phyloP scores from a whole-genome alignment of 2,329 filamentous ascomycete genomes.

The Bretziella fagacearum region DNA sequence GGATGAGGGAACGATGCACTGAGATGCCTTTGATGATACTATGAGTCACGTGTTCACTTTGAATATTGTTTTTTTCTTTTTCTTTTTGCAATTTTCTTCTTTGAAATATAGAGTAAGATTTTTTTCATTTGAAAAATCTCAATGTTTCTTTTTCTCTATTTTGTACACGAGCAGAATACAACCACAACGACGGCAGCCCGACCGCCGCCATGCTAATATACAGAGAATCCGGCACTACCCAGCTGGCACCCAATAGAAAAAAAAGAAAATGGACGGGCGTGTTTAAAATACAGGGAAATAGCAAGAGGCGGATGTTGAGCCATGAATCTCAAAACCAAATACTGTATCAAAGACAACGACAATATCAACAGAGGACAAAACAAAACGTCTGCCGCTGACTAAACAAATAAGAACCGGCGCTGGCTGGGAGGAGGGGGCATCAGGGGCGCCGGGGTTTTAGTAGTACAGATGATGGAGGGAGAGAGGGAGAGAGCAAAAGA shows the following conservation, averaged over 20 bases:
- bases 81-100: background rate
- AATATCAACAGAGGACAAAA: no score
- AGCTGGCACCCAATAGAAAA: background rate
- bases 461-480: no score
- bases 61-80: background rate
- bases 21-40: no score
- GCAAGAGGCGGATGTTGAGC: no score
- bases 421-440: no score
- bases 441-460: no score
- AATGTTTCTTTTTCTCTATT: background rate
- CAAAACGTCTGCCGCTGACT: no score
- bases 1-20: constrained; percentile 12
- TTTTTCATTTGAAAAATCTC: background rate
- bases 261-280: background rate
- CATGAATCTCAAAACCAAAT: no score
- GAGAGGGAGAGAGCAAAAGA: background rate
- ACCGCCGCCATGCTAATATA: constrained; percentile 10
- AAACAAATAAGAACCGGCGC: no score
- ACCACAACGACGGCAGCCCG: background rate
- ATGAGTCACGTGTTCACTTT: background rate
- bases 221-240: background rate
- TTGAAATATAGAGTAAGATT: no score
- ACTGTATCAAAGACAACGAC: no score
- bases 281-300: no score
- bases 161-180: background rate